phyloP scores from a whole-genome alignment of 441 rosid species.

The Adansonia rubrostipa region DNA sequence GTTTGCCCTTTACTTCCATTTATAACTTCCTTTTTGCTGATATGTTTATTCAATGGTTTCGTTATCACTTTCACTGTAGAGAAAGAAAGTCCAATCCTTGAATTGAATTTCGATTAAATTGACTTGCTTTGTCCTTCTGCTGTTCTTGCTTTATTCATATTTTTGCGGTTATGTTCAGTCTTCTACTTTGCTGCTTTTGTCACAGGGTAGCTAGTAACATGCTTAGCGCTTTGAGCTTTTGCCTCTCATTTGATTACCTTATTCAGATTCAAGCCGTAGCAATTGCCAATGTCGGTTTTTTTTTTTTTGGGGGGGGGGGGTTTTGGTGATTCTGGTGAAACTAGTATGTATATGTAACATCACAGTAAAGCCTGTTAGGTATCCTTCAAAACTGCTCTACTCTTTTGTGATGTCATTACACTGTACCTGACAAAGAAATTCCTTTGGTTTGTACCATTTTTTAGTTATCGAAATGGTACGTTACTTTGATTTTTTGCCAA shows the following conservation, averaged over 20 bases:
- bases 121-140: background rate
- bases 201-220: background rate
- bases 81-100: background rate
- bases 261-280: background rate
- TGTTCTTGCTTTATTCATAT: slow-evolving; percentile 2
- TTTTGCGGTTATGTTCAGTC: slow-evolving; percentile 4
- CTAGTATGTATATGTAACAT: background rate
- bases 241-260: slow-evolving; percentile 1
- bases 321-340: slow-evolving; percentile 1
- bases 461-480: background rate
- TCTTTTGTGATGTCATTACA: background rate
- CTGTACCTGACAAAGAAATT: background rate
- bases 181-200: background rate
- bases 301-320: no score
- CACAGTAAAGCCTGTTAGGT: background rate
- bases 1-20: background rate
- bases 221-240: background rate
- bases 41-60: background rate
- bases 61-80: no score
- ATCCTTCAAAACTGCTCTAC: background rate
- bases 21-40: background rate
- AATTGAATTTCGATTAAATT: background rate
- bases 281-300: background rate
- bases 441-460: slow-evolving; percentile 4
- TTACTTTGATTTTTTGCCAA: background rate